phyloP scores from a whole-genome alignment of 2,329 filamentous ascomycete genomes.

The Ophiocordyceps camponoti-leonardi region DNA sequence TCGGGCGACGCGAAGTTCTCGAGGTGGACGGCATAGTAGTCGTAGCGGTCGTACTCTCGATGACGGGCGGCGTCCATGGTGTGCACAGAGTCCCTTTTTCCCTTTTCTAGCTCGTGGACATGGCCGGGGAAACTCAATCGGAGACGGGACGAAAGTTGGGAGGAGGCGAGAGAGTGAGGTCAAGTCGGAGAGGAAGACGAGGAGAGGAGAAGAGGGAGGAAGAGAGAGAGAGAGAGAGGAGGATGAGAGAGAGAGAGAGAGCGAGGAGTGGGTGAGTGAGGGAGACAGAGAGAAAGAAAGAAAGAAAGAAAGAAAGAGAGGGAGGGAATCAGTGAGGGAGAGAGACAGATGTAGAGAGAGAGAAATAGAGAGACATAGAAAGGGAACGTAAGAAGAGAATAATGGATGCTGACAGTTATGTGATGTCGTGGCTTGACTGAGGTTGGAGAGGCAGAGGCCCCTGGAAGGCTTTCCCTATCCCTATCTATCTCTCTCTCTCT shows the following conservation, averaged over 20 bases:
- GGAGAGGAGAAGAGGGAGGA: too few relatives aligned
- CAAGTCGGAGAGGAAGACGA: too few relatives aligned
- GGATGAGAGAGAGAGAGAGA: not conserved
- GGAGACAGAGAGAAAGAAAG: not conserved
- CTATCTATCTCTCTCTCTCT: too few relatives aligned
- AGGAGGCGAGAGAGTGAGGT: not conserved
- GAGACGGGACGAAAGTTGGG: not conserved
- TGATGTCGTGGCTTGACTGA: not conserved
- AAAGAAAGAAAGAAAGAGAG: too few relatives aligned
- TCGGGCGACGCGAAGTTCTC: slow-evolving; percentile 46
- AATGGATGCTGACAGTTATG: not conserved
- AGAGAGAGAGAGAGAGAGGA: not conserved
- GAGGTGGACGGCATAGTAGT: slow-evolving; percentile 89
- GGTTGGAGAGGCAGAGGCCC: not conserved
- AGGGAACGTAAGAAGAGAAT: not conserved
- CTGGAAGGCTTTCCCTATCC: not conserved
- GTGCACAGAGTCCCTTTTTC: not conserved
- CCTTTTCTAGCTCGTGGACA: not conserved
- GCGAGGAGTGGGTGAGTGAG: not conserved
- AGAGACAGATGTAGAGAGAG: not conserved
- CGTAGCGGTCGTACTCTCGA: slow-evolving; percentile 62
- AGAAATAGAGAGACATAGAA: not conserved
- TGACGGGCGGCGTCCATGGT: slow-evolving; percentile 27
- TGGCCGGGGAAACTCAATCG: not conserved
- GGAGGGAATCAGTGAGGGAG: too few relatives aligned